Conservation (phyloP, 2,329 filamentous ascomycete species). For the Nannizzia gypsea region DNA sequence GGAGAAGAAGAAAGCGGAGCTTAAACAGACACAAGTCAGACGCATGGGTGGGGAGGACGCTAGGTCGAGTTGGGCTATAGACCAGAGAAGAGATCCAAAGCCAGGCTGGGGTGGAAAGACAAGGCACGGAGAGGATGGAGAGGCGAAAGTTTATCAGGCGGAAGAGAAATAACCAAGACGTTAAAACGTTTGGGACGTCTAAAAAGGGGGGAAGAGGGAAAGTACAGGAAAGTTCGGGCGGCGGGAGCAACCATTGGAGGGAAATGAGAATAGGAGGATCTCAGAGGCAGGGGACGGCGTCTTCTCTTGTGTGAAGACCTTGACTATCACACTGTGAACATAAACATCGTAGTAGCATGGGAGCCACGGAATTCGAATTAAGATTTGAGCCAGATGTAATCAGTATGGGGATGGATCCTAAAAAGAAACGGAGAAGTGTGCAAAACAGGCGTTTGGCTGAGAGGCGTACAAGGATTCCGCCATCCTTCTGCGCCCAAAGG, state of each 20-base stretch:
- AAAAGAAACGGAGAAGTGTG: not conserved
- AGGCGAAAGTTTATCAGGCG: constrained; percentile 7
- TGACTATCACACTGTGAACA: not conserved
- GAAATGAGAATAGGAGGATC: constrained; percentile 1
- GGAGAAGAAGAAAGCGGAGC: constrained; percentile 1
- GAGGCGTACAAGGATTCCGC: constrained; percentile 3
- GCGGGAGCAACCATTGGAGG: constrained; percentile 2
- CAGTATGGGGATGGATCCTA: constrained; percentile 2
- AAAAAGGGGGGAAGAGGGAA: not conserved
- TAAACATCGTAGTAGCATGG: constrained; percentile 3
- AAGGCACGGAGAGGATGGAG: constrained; percentile 5
- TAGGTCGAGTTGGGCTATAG: constrained; percentile 2
- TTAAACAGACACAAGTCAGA: constrained; percentile 4
- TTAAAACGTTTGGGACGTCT: constrained; percentile 1
- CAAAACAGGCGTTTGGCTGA: constrained; percentile 4
- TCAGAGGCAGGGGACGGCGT: not conserved
- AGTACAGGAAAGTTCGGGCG: not conserved
- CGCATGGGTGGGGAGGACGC: constrained; percentile 1
- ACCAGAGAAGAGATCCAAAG: constrained; percentile 2
- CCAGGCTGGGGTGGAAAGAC: constrained; percentile 4
- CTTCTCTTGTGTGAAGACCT: not conserved
- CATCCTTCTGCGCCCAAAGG: constrained; percentile 3
- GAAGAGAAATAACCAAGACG: not conserved
- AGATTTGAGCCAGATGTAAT: constrained; percentile 3
- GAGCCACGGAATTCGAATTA: constrained; percentile 5